A percentile compares a stretch with the other conserved stretches of the same genome.
phyloP scores from a whole-genome alignment of 1,284 basidiomycete species.

The Mycena sp. region DNA sequence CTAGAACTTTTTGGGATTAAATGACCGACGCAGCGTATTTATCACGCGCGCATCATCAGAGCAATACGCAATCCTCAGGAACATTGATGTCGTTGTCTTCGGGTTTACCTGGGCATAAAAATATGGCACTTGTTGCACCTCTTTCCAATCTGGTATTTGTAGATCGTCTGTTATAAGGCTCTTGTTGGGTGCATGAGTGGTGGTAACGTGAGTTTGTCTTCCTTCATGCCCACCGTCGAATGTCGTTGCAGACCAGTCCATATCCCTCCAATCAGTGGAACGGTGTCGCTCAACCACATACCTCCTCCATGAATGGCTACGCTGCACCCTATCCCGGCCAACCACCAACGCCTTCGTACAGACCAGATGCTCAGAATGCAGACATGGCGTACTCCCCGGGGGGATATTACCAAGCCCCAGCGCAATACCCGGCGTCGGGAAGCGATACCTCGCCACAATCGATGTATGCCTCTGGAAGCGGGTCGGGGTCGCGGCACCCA shows the following conservation, averaged over 20 bases:
- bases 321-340: slow-evolving; percentile 16
- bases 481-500: slow-evolving; percentile 8
- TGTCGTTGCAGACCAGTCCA: slow-evolving; percentile 26
- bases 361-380: slow-evolving; percentile 11
- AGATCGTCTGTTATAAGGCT: slow-evolving; percentile 23
- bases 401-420: slow-evolving; percentile 19
- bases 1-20: slow-evolving; percentile 24
- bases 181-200: neutral
- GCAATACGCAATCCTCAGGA: slow-evolving; percentile 25
- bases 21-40: slow-evolving; percentile 17
- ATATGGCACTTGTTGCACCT: slow-evolving; percentile 8
- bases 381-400: slow-evolving; percentile 17
- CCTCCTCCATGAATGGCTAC: slow-evolving; percentile 16
- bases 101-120: slow-evolving; percentile 18
- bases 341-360: slow-evolving; percentile 22
- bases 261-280: slow-evolving; percentile 29
- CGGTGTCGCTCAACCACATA: slow-evolving; percentile 8
- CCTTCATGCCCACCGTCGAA: slow-evolving; percentile 27
- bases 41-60: slow-evolving; percentile 24
- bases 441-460: slow-evolving; percentile 3
- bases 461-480: slow-evolving; percentile 26
- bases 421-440: neutral
- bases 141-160: slow-evolving; percentile 13
- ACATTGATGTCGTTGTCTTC: slow-evolving; percentile 19
- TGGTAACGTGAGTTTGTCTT: slow-evolving; percentile 11